Evolutionary conservation across 202 grass and related monocot genomes (phyloP).

Genomic region (Hordeum pubiflorum): DNA sequence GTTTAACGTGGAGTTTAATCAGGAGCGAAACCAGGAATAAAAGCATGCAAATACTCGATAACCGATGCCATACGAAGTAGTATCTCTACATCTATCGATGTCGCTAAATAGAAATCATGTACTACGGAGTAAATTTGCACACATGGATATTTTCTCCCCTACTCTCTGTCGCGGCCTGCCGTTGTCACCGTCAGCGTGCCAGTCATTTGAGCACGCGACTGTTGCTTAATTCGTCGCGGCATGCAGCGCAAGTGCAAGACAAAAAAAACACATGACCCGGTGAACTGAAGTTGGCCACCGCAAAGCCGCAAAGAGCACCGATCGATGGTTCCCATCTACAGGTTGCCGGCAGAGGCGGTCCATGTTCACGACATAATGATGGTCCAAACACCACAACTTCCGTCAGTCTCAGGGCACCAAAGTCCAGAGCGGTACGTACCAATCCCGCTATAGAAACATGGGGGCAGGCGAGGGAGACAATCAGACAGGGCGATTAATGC

Average conservation of each 20-base stretch:
- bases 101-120: not conserved
- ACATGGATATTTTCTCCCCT: not conserved
- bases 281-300: not conserved
- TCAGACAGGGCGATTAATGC: conserved; percentile 16
- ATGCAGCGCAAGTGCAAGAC: not conserved
- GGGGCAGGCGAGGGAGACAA: conserved; percentile 1
- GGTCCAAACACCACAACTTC: conserved; percentile 1
- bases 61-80: too few relatives aligned
- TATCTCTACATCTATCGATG: not conserved
- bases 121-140: not conserved
- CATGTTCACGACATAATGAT: conserved; percentile 22
- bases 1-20: not conserved
- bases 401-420: not conserved
- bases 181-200: not conserved
- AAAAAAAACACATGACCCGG: not conserved
- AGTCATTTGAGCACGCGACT: not conserved
- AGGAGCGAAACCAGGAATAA: not conserved
- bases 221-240: not conserved
- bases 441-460: not conserved
- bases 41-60: too few relatives aligned
- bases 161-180: not conserved
- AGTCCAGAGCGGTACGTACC: not conserved
- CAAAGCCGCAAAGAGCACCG: not conserved
- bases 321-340: not conserved
- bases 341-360: not conserved